Conservation (phyloP, 192 early-diverging fungal species). For the Lunasporangiospora selenospora region DNA sequence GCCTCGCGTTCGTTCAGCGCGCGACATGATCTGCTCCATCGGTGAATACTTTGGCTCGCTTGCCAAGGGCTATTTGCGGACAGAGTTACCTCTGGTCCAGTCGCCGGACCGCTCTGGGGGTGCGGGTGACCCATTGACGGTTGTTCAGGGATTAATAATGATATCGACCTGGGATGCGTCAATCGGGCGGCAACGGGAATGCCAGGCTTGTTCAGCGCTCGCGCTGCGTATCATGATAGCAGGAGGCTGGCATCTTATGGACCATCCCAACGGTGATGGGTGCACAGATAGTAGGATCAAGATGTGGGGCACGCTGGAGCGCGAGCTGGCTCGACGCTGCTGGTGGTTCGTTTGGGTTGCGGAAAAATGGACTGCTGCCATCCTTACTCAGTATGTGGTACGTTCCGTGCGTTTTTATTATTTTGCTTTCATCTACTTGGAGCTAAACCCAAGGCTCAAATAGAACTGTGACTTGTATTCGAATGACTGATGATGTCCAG, state of each 20-base stretch:
- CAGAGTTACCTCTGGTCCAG: conserved; percentile 37
- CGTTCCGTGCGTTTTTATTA: neutral
- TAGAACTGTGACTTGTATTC: neutral
- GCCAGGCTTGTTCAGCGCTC: conserved; percentile 39
- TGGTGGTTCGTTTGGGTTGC: conserved; percentile 46
- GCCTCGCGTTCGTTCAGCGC: conserved; percentile 26
- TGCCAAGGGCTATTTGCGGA: conserved; percentile 39
- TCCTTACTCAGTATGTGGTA: conserved; percentile 47
- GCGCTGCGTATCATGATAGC: conserved; percentile 47
- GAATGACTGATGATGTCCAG: too few relatives aligned
- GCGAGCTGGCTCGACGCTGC: conserved; percentile 48
- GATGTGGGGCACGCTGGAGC: conserved; percentile 48
- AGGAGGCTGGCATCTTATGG: conserved; percentile 48
- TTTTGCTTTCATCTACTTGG: neutral
- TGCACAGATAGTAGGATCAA: conserved; percentile 46
- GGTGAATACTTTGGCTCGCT: conserved; percentile 43
- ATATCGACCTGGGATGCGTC: conserved; percentile 47
- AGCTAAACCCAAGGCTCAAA: neutral
- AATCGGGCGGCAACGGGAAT: conserved; percentile 42
- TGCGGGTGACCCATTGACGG: conserved; percentile 39
- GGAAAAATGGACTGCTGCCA: conserved; percentile 42
- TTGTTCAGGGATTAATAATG: conserved; percentile 44
- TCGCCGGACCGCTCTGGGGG: conserved; percentile 41
- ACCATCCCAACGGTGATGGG: conserved; percentile 42
- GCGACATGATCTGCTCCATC: conserved; percentile 48